Conservation (phyloP, 2,329 filamentous ascomycete genomes). For the Fusarium falciforme region DNA sequence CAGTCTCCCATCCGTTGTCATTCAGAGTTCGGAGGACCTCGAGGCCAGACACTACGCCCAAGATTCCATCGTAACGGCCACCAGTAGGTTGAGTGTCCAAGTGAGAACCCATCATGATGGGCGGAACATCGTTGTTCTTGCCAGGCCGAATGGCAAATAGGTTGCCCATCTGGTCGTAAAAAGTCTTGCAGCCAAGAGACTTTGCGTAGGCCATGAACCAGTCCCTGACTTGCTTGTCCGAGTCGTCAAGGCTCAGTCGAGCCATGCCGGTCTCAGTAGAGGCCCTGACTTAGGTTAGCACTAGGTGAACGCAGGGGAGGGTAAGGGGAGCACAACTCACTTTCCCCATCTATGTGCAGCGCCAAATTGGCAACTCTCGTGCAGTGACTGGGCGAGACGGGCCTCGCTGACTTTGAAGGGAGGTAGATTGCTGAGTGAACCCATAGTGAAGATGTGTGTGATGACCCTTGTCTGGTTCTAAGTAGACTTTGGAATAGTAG, state of each 20-base stretch:
- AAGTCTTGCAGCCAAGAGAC: conserved; percentile 73
- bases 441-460: neutral
- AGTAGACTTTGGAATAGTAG: neutral
- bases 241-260: conserved; percentile 76
- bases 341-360: conserved; percentile 36
- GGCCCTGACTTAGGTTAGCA: conserved; percentile 9
- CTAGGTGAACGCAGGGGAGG: neutral
- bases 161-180: conserved; percentile 83
- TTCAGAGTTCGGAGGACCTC: conserved; percentile 77
- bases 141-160: conserved; percentile 80
- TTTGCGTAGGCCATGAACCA: conserved; percentile 77
- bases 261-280: conserved; percentile 77
- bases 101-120: conserved; percentile 78
- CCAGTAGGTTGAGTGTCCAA: conserved; percentile 73
- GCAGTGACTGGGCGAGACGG: conserved; percentile 27
- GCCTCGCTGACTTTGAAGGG: conserved; percentile 6
- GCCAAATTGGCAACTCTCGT: conserved; percentile 35
- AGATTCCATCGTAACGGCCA: conserved; percentile 79
- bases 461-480: neutral
- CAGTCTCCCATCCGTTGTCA: conserved; percentile 74
- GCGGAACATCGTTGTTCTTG: conserved; percentile 64
- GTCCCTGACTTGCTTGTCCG: conserved; percentile 77
- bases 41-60: conserved; percentile 78
- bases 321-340: conserved; percentile 33
- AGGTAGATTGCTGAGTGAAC: neutral